Evolutionary conservation across 441 rosid genomes (phyloP), one percentile per base, ranked within the genome.

Genomic region (Jatropha multifida): DNA sequence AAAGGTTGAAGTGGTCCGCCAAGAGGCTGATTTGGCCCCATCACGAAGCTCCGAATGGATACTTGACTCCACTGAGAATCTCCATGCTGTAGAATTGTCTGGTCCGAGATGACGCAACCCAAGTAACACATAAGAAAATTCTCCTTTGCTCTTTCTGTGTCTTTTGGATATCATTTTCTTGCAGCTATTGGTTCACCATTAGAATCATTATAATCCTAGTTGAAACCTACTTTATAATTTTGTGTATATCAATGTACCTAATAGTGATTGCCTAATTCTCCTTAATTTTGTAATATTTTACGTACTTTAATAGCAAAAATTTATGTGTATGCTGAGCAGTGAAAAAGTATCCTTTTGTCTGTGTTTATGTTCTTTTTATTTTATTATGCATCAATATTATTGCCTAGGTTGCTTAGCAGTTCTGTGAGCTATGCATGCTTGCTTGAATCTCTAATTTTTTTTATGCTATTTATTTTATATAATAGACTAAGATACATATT

Each of bases 1-100:
- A 76, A 89, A 88, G 77, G 92, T 87, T 64, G 97, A 91, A 83
- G 89, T 90, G 66, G 86, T 87, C 73, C 89, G 91, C 40, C 93
- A 90, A 78, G 96, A 91, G 66, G 76, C 82, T 40, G 88, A 86
- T 69, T 80, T 85, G 37, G 80, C 83, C 14, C 88, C 87, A 41
- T 88, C 80, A 59, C 84, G 82, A 60, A 85, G 81, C 74, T 85
- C 90, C 0, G 89, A 85, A 63, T 90, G 90, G 90, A 79, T 87
- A 3, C 79, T 86, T 0, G 90, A 88, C 83, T 90, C 94, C 8
- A 87, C 94, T 1, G 90, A 86, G 64, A 86, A 87, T 78, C 84
- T 90, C 44, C 90, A 83, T 73, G 88, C 92, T 0, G 88, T 88
- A 15, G 94, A 90, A 84, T 83, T 90, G 78, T 88, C 94, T 2